A percentile compares a stretch with the other conserved stretches of the same genome.
Evolutionary conservation across 805 yeast genomes (phyloP).

Genomic region (Starmerella apicola): DNA sequence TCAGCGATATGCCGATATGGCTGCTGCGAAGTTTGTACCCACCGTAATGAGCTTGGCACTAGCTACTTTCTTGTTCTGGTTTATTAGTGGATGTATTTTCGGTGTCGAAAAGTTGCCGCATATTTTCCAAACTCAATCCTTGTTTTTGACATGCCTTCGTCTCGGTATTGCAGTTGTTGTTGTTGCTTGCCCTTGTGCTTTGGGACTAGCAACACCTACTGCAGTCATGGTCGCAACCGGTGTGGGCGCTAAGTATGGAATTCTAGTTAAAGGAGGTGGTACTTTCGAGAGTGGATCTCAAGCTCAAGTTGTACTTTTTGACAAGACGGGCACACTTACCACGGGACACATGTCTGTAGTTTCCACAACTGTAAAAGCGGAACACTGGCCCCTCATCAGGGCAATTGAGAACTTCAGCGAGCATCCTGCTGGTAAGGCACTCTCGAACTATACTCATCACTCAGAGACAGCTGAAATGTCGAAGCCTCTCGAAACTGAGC

Average conservation of each 20-base stretch:
- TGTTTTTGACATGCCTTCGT: conserved; percentile 55
- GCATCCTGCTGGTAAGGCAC: conserved; percentile 78
- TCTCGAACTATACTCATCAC: conserved; percentile 26
- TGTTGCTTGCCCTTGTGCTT: conserved; percentile 97
- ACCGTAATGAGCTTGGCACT: conserved; percentile 48
- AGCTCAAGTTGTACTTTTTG: conserved; percentile 62
- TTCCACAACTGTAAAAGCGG: conserved; percentile 14
- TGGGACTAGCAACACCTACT: conserved; percentile 96
- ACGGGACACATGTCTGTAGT: conserved; percentile 58
- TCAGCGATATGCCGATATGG: conserved; percentile 72
- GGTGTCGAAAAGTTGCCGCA: conserved; percentile 33
- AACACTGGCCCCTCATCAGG: conserved; percentile 44
- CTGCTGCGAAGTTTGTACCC: conserved; percentile 82
- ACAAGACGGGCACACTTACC: conserved; percentile 93
- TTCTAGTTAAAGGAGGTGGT: conserved; percentile 87
- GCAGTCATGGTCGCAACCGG: conserved; percentile 99
- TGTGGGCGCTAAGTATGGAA: conserved; percentile 80
- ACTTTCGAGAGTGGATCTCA: conserved; percentile 61
- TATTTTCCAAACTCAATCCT: conserved; percentile 42
- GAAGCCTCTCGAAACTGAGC: neutral
- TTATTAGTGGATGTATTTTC: conserved; percentile 25
- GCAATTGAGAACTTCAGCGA: conserved; percentile 59
- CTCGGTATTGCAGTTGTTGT: conserved; percentile 85
- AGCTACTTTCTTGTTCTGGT: conserved; percentile 58
- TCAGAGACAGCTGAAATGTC: conserved; percentile 1